A percentile compares a stretch with the other conserved stretches of the same genome.
Conservation (phyloP, 2,329 filamentous ascomycete species). For the Colletotrichum agaves region DNA sequence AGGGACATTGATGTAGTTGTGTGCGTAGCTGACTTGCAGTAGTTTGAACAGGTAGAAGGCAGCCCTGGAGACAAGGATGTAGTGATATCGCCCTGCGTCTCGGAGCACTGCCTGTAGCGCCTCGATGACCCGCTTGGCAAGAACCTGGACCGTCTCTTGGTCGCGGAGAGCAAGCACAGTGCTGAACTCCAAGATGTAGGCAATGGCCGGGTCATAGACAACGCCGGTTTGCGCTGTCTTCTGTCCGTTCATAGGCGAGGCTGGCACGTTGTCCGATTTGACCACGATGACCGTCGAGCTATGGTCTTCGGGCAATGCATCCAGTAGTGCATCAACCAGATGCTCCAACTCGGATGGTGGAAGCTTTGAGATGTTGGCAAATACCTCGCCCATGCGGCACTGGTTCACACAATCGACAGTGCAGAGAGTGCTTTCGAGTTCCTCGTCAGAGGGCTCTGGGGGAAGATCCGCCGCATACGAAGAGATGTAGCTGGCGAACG, state of each 20-base stretch:
- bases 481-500: slow-evolving; percentile 96
- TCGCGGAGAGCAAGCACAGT: slow-evolving; percentile 85
- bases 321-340: slow-evolving; percentile 76
- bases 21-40: slow-evolving; percentile 86
- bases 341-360: slow-evolving; percentile 49
- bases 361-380: slow-evolving; percentile 77
- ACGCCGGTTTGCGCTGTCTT: slow-evolving; percentile 65
- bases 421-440: slow-evolving; percentile 93
- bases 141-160: slow-evolving; percentile 73
- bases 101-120: slow-evolving; percentile 84
- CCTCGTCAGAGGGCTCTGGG: slow-evolving; percentile 95
- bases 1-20: slow-evolving; percentile 91
- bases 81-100: slow-evolving; percentile 81
- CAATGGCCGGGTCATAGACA: slow-evolving; percentile 84
- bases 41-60: slow-evolving; percentile 88
- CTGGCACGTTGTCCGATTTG: slow-evolving; percentile 81
- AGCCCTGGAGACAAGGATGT: slow-evolving; percentile 83
- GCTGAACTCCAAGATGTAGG: slow-evolving; percentile 91
- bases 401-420: slow-evolving; percentile 94
- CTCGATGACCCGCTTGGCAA: slow-evolving; percentile 84
- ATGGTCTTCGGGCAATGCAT: slow-evolving; percentile 86
- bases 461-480: slow-evolving; percentile 98
- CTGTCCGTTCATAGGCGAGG: slow-evolving; percentile 69
- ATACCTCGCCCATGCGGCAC: slow-evolving; percentile 84
- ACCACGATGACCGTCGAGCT: slow-evolving; percentile 84